These are phyloP conservation scores for Hibiscus mutabilis DNA, from an alignment of 345 rosid genomes.

Conservation along the genomic window DNA sequence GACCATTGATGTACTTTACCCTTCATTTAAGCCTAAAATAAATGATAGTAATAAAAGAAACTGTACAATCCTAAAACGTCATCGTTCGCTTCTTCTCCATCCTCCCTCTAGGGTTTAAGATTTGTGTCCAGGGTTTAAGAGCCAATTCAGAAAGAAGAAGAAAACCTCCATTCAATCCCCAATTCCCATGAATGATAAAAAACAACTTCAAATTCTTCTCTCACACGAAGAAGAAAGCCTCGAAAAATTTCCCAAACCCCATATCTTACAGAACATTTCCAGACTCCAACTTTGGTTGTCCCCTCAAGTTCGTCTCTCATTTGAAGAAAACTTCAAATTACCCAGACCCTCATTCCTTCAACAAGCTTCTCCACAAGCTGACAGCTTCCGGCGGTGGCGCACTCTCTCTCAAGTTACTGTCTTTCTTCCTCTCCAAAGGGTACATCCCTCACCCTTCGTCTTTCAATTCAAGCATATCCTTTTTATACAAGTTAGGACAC, in stretches of 20 bases:
- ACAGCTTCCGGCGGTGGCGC: slow-evolving; percentile 26
- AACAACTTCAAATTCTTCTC: slow-evolving; percentile 9
- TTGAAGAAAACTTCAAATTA: slow-evolving; percentile 18
- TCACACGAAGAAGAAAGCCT: neutral
- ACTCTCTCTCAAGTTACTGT: slow-evolving; percentile 32
- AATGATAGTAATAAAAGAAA: too few relatives aligned
- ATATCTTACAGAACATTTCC: neutral
- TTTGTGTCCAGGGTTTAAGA: neutral
- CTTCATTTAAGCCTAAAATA: too few relatives aligned
- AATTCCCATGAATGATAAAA: slow-evolving; percentile 11
- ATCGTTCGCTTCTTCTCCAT: neutral
- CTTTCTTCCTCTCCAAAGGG: slow-evolving; percentile 32
- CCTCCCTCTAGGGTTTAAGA: neutral
- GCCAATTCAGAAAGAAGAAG: neutral
- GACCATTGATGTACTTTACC: too few relatives aligned
- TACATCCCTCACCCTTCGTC: slow-evolving; percentile 39
- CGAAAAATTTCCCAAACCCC: neutral
- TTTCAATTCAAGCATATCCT: slow-evolving; percentile 32
- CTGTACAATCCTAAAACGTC: neutral
- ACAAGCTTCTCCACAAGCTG: slow-evolving; percentile 35
- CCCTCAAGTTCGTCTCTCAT: slow-evolving; percentile 25
- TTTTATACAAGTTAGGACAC: slow-evolving; percentile 26
- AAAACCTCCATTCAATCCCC: neutral
- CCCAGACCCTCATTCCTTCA: slow-evolving; percentile 27
- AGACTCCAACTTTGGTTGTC: neutral